Evolutionary conservation across 78 protist species (phyloP), one percentile per base, ranked within the genome.

Genomic region (Chrysochromulina tobinii): DNA sequence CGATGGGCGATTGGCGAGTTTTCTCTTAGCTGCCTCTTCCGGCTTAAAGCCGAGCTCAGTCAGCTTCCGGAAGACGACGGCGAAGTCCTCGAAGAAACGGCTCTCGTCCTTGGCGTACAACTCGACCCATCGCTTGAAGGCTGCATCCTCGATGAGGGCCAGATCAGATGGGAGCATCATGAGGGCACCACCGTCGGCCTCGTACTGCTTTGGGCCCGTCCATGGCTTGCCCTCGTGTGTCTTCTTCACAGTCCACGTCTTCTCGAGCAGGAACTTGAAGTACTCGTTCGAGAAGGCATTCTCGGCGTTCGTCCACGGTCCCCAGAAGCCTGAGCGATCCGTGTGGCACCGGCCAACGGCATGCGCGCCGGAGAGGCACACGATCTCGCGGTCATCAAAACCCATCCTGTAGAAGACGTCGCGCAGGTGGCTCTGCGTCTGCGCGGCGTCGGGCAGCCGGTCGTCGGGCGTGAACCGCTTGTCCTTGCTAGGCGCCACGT

Each of bases 321-420:
- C 89, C 68, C 84, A 75, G 86, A 18, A 95, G 17, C 95, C 94
- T 1, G 93, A 89, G n/a, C 89, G 53, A 9, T 91, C 91, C 20
- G 73, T 86, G 48, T 95, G 95, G 93, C 95, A 93, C 27, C 95
- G 91, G 67, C 97, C 96, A 17, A 95, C 55, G 3, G 95, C 89
- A 55, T 95, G 96, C 38, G 97, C 97, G 2, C 97, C 88, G 38
- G 67, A 57, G 66, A 81, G 88, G 38, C 88, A 92, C n/a, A 93
- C 93, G 57, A 87, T 91, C 51, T 95, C 96, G 20, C 68, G 92
- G 93, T 95, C 96, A 75, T 86, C 75, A 67, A 91, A 95, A 21
- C 95, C 97, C 84, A 89, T 23, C 66, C 95, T 92, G 61, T 90
- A 64, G 69, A 95, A 95, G 88, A 92, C 17, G 68, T 81, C 94